Conservation (phyloP, 1,284 basidiomycete genomes). For the Takashimella koratensis region DNA sequence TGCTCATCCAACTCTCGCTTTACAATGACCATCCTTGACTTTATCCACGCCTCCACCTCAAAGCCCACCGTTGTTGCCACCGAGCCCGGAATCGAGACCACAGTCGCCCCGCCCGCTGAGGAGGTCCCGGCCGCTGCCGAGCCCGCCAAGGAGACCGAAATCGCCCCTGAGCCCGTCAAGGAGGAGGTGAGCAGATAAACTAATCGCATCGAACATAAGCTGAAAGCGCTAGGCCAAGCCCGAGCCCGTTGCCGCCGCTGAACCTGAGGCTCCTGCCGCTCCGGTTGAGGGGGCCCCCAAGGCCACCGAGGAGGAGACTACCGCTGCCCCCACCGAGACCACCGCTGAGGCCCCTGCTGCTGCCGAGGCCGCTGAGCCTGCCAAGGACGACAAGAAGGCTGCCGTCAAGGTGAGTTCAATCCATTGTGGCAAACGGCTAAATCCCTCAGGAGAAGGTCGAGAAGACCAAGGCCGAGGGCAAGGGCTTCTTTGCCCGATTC, state of each 20-base stretch:
- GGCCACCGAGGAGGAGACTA: conserved; percentile 9
- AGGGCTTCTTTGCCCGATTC: conserved; percentile 21
- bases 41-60: conserved; percentile 71
- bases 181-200: conserved; percentile 4
- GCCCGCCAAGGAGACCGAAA: conserved; percentile 18
- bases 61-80: conserved; percentile 12
- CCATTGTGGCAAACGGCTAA: no score
- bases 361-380: conserved; percentile 15
- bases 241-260: not conserved
- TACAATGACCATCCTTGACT: conserved; percentile 59
- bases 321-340: conserved; percentile 16
- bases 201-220: no score
- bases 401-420: conserved; percentile 31
- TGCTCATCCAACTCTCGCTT: not conserved
- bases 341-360: conserved; percentile 10
- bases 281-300: conserved; percentile 2
- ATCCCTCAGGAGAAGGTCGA: conserved; percentile 31
- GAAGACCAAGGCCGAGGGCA: conserved; percentile 16
- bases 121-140: conserved; percentile 14
- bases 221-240: not conserved
- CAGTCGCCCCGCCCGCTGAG: conserved; percentile 4
- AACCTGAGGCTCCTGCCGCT: not conserved
- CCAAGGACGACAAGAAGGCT: conserved; percentile 34
- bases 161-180: conserved; percentile 9
- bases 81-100: conserved; percentile 2